These are phyloP conservation scores for Acanthamoeba lenticulata DNA, from an alignment of 208 protist species.

Conservation along the genomic window DNA sequence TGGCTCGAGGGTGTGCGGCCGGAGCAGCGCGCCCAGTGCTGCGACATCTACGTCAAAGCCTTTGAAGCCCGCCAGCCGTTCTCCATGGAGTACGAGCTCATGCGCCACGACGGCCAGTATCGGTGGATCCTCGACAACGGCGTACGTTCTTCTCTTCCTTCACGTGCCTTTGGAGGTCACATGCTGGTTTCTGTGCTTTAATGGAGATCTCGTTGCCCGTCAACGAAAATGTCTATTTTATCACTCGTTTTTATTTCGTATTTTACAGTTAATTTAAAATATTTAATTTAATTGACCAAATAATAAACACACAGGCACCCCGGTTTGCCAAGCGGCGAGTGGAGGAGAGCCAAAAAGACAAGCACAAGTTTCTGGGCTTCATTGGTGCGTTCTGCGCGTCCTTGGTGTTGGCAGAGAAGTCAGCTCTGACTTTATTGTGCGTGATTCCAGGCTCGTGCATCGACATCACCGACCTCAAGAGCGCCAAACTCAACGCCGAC, in stretches of 20 bases:
- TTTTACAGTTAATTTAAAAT: no score
- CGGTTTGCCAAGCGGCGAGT: background rate
- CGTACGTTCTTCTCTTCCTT: background rate
- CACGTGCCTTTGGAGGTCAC: background rate
- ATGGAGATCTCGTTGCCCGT: no score
- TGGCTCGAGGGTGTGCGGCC: constrained; percentile 37
- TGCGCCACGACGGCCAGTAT: constrained; percentile 41
- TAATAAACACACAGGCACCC: background rate
- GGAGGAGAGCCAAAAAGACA: background rate
- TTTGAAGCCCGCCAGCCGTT: background rate
- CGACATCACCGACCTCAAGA: constrained; percentile 12
- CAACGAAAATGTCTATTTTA: no score
- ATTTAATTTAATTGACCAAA: no score
- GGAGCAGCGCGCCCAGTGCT: background rate
- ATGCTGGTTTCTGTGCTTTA: no score
- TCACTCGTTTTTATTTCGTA: no score
- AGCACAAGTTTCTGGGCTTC: background rate
- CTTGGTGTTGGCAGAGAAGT: no score
- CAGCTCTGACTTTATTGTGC: no score
- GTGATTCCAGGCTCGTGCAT: constrained; percentile 19
- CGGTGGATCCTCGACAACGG: constrained; percentile 60
- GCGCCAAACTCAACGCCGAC: constrained; percentile 39
- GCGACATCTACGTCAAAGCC: background rate
- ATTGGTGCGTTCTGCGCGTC: background rate
- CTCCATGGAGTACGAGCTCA: constrained; percentile 27